Evolutionary conservation across 2,329 filamentous ascomycete genomes (phyloP), one percentile per base, ranked within the genome.

Genomic region (Xylaria sp.): DNA sequence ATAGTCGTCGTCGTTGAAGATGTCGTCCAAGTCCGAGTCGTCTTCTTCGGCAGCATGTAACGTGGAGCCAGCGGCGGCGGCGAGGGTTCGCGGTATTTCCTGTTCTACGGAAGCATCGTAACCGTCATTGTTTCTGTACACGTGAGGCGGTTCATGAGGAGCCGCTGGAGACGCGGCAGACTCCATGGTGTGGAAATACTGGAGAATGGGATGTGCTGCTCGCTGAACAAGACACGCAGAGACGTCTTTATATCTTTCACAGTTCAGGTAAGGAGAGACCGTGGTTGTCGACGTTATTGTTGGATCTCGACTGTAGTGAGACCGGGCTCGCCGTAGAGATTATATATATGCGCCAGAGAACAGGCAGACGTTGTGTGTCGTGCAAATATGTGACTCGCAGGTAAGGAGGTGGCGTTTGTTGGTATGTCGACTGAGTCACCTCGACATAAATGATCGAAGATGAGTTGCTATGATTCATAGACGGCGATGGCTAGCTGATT

Each of bases 61-160:
- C 12, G 64, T 25, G 1, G 61, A 48, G 33, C n/a, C 41, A 72
- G 46, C 54, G 66, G 43, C 74, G 74, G 61, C 77, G 74, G 61
- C 78, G 72, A 76, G 77, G 58, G 79, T 74, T 69, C 78, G 76
- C 4, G 76, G 70, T 36, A 70, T 63, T 49, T 74, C 73, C 56
- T 74, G 76, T 39, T 80, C 75, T 58, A 83, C 78, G 5, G 80
- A 80, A 59, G 78, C 76, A 61, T 82, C 77, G 73, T 85, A 84
- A 74, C 83, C 83, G 64, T 82, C 78, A 75, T 82, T 83, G 41
- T 82, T 78, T 12, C 79, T 82, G 71, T 84, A 84, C 12, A 75
- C 78, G 72, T 83, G 83, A 2, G 83, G 82, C 5, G 83, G 83
- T 71, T 85, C 78, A 68, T 85, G 82, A 55, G 83, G 82, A 64